Percentiles rank a stretch among this genome's conserved stretches.
These are phyloP conservation scores for Monilinia vaccinii-corymbosi DNA, from an alignment of 2,329 filamentous ascomycete species.

Conservation along the genomic window DNA sequence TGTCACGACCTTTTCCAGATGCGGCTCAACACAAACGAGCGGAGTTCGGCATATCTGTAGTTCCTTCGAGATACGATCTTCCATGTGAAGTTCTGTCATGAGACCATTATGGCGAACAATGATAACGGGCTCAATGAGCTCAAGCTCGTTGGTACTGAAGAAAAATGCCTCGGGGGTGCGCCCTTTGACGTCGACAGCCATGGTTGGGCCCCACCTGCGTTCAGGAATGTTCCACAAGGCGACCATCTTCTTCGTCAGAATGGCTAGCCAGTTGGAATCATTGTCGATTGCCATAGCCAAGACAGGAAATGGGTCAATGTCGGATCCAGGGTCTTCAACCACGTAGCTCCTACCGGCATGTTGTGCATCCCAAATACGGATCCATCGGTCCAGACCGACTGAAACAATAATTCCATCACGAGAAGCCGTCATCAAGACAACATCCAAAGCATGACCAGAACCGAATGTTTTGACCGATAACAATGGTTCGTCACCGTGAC, in stretches of 20 bases:
- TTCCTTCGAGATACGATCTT: constrained; percentile 33
- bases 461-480: constrained; percentile 52
- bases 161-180: constrained; percentile 55
- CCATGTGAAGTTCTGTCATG: constrained; percentile 48
- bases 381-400: constrained; percentile 59
- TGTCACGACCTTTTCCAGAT: constrained; percentile 31
- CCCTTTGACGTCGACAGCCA: constrained; percentile 46
- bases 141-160: constrained; percentile 41
- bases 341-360: constrained; percentile 33
- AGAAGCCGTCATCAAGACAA: constrained; percentile 55
- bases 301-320: constrained; percentile 46
- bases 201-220: constrained; percentile 45
- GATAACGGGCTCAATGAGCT: constrained; percentile 40
- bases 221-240: constrained; percentile 54
- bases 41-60: constrained; percentile 44
- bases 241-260: constrained; percentile 49
- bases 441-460: constrained; percentile 58
- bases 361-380: constrained; percentile 55
- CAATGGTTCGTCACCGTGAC: constrained; percentile 37
- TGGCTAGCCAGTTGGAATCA: constrained; percentile 54
- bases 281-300: constrained; percentile 56
- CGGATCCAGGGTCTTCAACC: constrained; percentile 29
- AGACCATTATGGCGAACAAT: constrained; percentile 56
- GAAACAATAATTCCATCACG: constrained; percentile 58
- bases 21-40: constrained; percentile 32